Evolutionary conservation across 2,329 filamentous ascomycete species (phyloP).

Genomic region (Pleomassaria siparia): DNA sequence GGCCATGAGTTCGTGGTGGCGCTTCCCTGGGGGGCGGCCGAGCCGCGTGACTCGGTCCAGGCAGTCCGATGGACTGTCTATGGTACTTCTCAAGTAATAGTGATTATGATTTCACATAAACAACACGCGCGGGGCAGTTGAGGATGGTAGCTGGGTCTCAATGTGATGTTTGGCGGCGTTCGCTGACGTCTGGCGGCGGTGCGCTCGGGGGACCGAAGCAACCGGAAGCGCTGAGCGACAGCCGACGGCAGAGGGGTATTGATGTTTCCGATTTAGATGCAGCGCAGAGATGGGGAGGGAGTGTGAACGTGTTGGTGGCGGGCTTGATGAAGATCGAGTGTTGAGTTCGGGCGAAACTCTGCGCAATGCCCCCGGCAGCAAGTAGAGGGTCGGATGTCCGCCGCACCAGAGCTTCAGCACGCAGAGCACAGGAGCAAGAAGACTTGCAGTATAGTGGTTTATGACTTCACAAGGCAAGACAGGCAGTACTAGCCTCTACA

Average conservation of each 20-base stretch:
- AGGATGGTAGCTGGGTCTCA: constrained; percentile 10
- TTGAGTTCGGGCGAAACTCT: background rate
- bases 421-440: constrained; percentile 1
- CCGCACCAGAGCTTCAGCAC: background rate
- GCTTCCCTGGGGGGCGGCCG: constrained; percentile 15
- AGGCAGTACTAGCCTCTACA: background rate
- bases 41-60: constrained; percentile 18
- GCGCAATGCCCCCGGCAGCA: constrained; percentile 1
- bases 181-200: constrained; percentile 33
- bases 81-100: background rate
- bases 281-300: background rate
- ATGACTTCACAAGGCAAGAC: background rate
- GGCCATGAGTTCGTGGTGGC: constrained; percentile 34
- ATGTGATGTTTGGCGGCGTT: constrained; percentile 16
- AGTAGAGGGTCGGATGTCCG: background rate
- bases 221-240: background rate
- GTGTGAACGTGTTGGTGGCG: background rate
- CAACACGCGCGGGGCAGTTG: constrained; percentile 19
- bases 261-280: background rate
- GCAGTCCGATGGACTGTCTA: constrained; percentile 6
- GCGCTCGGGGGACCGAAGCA: constrained; percentile 6
- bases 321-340: background rate
- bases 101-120: constrained; percentile 11
- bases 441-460: background rate
- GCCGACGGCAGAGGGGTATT: background rate